Evolutionary conservation across 2,329 filamentous ascomycete species (phyloP), one percentile per base, ranked within the genome.

Genomic region (Onygenales sp.): DNA sequence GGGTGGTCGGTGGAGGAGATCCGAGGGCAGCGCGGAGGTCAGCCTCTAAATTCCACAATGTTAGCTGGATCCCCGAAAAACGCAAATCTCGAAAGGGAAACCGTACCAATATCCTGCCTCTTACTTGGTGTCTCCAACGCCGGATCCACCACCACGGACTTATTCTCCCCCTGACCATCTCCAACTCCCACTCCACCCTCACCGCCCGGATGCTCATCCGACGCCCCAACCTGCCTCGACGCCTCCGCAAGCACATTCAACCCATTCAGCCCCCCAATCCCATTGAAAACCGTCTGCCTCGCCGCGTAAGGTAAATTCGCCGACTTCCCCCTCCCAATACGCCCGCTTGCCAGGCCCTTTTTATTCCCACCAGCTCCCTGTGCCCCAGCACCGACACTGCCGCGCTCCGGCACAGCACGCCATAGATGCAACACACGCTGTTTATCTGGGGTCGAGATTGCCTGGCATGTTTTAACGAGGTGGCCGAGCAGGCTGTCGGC

Each of bases 241-340:
- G 91, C 90, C 70, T 95, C 90, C 34, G 90, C 90, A 21, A 95
- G 77, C 4, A 90, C 90, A 66, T 94, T 88, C 39, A 95, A 76
- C 1, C 88, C 87, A 56, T 88, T 89, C 77, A 89, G 88, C 59
- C 83, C 82, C 59, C 56, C 53, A 48, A 51, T 42, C 37, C 40
- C 50, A 42, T 52, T 51, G 36, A 53, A 55, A 49, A 42, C 51
- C 11, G 52, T 49, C 33, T 82, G 79, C 58, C 76, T 75, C 34
- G 70, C 71, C 39, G 69, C 68, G 52, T 75, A 75, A 2, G 75
- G 70, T 27, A 77, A 57, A 49, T 71, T 68, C 11, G 64, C 63
- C 14, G 63, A 59, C 50, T 70, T 68, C 31, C 67, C 68, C 58
- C 68, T 69, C 33, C 64, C 63, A 45, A 63, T 62, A 17, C 62